Evolutionary conservation across 2,329 filamentous ascomycete species (phyloP), one percentile per base, ranked within the genome.

Genomic region (Boeremia exigua): DNA sequence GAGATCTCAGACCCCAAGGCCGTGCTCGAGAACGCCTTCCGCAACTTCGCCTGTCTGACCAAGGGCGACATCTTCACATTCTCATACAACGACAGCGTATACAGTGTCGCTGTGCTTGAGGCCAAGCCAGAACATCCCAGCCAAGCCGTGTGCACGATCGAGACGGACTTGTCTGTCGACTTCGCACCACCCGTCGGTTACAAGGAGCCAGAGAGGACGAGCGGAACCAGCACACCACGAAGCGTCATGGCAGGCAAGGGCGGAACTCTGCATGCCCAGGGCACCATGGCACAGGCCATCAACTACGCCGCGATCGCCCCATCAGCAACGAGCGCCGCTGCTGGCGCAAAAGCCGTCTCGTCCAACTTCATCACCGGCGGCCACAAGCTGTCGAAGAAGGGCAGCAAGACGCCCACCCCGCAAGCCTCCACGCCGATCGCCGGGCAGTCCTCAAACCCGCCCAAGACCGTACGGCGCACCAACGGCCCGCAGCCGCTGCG

Each of bases 1-100:
- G 94, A 98, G 40, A 98, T 99, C 73, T 94, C 90, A 68, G 95
- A 99, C 69, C 95, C 95, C 19, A 97, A 96, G 78, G 95, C 95
- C 36, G 95, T 99, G 11, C 86, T 99, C 28, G 95, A 99, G 78
- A 95, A 95, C 68, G 94, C 92, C 0, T 97, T 99, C 78, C 88
- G 94, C 38, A 96, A 96, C 77, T 99, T 98, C 78, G 91, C 93
- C 14, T 94, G 94, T 46, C 83, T 98, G 14, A 96, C 93, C 3
- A 91, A 93, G 71, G 93, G 92, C 61, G 95, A 99, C 71, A 83
- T 96, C 38, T 99, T 99, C 82, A 96, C 91, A 61, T 99, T 99
- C 75, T 85, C 89, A 66, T 99, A 99, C 80, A 99, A 99, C 75
- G 93, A 98, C 72, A 90, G 92, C 58, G 83, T 92, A 9, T 99